Conservation (phyloP, 2,329 filamentous ascomycete genomes). For the Neoscytalidium dimidiatum region DNA sequence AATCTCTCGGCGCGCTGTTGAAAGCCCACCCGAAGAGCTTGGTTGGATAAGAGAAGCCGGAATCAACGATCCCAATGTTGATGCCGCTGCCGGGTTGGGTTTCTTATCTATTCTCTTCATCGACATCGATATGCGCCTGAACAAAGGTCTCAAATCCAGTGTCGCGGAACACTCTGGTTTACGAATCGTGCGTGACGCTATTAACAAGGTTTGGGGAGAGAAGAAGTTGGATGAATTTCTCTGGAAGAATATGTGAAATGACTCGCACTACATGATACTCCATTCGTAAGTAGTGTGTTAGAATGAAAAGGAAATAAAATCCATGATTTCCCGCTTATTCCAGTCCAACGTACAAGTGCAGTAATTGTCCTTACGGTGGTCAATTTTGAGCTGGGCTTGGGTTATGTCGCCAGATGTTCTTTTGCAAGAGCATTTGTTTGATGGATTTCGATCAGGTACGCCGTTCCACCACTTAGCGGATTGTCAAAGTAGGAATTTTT, state of each 20-base stretch:
- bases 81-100: background rate
- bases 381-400: too few relatives aligned
- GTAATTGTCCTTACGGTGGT: too few relatives aligned
- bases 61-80: background rate
- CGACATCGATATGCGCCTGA: background rate
- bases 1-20: background rate
- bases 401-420: too few relatives aligned
- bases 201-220: background rate
- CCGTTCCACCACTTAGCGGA: too few relatives aligned
- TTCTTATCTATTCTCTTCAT: background rate
- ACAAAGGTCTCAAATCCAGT: background rate
- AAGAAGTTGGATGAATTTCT: background rate
- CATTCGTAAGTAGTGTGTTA: too few relatives aligned
- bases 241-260: background rate
- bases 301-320: too few relatives aligned
- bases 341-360: too few relatives aligned
- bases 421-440: too few relatives aligned
- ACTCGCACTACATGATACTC: too few relatives aligned
- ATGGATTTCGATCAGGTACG: too few relatives aligned
- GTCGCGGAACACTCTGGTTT: background rate
- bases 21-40: background rate
- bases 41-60: background rate
- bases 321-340: too few relatives aligned
- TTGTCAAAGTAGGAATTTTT: too few relatives aligned
- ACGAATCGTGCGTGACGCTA: background rate